Conservation (phyloP, 1,284 basidiomycete genomes). For the Xerocomus cyaneibrunnescens region DNA sequence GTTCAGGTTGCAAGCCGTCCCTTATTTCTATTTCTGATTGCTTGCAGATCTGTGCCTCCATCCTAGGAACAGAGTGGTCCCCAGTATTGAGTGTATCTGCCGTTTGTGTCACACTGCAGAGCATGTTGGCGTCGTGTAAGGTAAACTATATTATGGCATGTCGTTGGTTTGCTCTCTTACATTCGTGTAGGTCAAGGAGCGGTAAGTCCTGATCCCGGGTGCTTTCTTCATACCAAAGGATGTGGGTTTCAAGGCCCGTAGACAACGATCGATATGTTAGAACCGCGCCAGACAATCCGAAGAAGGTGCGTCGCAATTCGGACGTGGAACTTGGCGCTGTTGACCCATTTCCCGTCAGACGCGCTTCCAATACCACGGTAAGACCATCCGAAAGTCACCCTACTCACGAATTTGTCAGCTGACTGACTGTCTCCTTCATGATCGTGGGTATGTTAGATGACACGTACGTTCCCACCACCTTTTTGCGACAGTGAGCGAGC, state of each 20-base stretch:
- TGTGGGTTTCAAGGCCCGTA: slow-evolving; percentile 49
- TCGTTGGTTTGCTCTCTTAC: slow-evolving; percentile 8
- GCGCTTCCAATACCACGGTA: slow-evolving; percentile 76
- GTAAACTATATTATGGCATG: slow-evolving; percentile 38
- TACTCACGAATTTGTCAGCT: slow-evolving; percentile 7
- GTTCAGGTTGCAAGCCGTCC: slow-evolving; percentile 25
- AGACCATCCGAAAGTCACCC: slow-evolving; percentile 11
- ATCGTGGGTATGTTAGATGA: slow-evolving; percentile 35
- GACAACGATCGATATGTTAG: slow-evolving; percentile 80
- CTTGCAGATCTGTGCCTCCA: slow-evolving; percentile 76
- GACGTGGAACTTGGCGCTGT: neutral
- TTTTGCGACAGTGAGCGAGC: neutral
- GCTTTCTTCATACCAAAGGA: slow-evolving; percentile 8
- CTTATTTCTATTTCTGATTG: slow-evolving; percentile 15
- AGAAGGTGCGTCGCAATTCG: slow-evolving; percentile 56
- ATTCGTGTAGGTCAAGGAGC: slow-evolving; percentile 62
- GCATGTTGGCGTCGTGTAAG: slow-evolving; percentile 87
- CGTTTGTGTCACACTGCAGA: slow-evolving; percentile 80
- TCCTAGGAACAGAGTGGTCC: slow-evolving; percentile 84
- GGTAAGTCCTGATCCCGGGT: slow-evolving; percentile 41
- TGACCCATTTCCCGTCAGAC: slow-evolving; percentile 45
- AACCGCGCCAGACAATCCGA: slow-evolving; percentile 82
- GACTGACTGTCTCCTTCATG: slow-evolving; percentile 9
- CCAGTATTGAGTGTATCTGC: slow-evolving; percentile 77
- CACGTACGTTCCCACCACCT: slow-evolving; percentile 36